Evolutionary conservation across 2,329 filamentous ascomycete genomes (phyloP).

Genomic region (Fusarium odoratissimum): DNA sequence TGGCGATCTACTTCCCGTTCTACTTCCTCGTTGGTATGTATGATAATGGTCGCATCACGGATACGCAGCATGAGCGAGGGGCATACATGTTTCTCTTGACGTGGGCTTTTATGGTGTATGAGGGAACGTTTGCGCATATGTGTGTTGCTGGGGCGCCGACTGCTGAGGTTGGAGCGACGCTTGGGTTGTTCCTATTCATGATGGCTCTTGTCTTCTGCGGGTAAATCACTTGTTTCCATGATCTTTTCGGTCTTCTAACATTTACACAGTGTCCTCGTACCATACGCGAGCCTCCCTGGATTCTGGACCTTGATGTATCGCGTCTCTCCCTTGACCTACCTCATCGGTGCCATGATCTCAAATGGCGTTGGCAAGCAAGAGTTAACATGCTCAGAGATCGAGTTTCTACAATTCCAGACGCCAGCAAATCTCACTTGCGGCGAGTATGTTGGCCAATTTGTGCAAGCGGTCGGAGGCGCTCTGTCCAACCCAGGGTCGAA

Average conservation of each 20-base stretch:
- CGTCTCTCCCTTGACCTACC: conserved; percentile 71
- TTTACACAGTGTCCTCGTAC: conserved; percentile 67
- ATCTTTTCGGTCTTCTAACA: fast-evolving
- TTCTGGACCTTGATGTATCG: conserved; percentile 82
- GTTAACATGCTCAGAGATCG: conserved; percentile 61
- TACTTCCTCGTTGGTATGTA: conserved; percentile 76
- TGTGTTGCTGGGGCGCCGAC: conserved; percentile 70
- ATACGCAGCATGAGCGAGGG: conserved; percentile 63
- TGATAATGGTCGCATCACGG: conserved; percentile 70
- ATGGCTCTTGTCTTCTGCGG: conserved; percentile 38
- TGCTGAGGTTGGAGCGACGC: conserved; percentile 47
- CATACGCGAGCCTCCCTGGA: conserved; percentile 63
- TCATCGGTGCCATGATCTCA: conserved; percentile 70
- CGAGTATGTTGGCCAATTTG: conserved; percentile 60
- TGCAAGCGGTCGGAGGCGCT: conserved; percentile 57
- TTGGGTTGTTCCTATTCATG: conserved; percentile 55
- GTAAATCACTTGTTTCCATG: not conserved
- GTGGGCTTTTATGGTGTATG: conserved; percentile 72
- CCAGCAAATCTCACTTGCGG: conserved; percentile 64
- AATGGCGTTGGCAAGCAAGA: conserved; percentile 15
- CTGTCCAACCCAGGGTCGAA: conserved; percentile 52
- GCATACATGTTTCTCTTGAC: conserved; percentile 71
- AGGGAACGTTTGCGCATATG: conserved; percentile 73
- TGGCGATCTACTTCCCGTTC: conserved; percentile 46
- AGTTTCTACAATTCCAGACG: conserved; percentile 71